These are phyloP conservation scores for Thraustotheca clavata DNA, from an alignment of 352 stramenopile genomes.

Conservation along the genomic window DNA sequence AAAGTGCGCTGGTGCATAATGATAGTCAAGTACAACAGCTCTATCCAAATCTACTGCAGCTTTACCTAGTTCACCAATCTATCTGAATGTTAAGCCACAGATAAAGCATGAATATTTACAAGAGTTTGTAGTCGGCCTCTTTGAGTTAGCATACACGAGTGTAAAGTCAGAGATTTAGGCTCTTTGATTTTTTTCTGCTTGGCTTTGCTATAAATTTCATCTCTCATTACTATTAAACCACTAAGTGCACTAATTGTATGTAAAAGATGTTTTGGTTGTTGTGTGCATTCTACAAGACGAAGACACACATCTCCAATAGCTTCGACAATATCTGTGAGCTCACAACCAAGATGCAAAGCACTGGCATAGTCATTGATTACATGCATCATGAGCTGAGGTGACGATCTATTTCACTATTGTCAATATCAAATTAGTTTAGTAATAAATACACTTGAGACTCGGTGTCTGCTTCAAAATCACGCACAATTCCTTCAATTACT, in stretches of 20 bases:
- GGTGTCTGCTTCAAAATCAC: background rate
- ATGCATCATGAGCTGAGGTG: slow-evolving; percentile 4
- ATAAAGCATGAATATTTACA: slow-evolving; percentile 24
- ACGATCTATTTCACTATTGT: background rate
- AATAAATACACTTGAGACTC: background rate
- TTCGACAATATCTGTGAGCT: slow-evolving; percentile 62
- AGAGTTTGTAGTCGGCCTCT: slow-evolving; percentile 53
- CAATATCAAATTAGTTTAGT: no score
- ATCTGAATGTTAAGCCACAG: background rate
- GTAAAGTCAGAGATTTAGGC: slow-evolving; percentile 32
- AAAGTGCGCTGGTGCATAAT: slow-evolving; percentile 71
- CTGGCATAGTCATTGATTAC: slow-evolving; percentile 61
- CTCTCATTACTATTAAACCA: slow-evolving; percentile 44
- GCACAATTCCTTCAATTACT: slow-evolving; percentile 39
- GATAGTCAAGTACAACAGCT: slow-evolving; percentile 66
- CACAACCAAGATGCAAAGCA: slow-evolving; percentile 57
- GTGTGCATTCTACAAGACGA: slow-evolving; percentile 53
- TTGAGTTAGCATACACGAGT: slow-evolving; percentile 51
- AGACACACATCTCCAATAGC: slow-evolving; percentile 62
- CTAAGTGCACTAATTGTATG: slow-evolving; percentile 58
- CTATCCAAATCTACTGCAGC: slow-evolving; percentile 59
- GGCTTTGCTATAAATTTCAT: slow-evolving; percentile 29
- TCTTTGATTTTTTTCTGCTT: slow-evolving; percentile 18
- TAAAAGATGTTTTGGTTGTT: slow-evolving; percentile 42
- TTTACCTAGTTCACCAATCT: slow-evolving; percentile 29